Evolutionary conservation across 805 yeast genomes (phyloP).

Genomic region (Candida wancherniae): DNA sequence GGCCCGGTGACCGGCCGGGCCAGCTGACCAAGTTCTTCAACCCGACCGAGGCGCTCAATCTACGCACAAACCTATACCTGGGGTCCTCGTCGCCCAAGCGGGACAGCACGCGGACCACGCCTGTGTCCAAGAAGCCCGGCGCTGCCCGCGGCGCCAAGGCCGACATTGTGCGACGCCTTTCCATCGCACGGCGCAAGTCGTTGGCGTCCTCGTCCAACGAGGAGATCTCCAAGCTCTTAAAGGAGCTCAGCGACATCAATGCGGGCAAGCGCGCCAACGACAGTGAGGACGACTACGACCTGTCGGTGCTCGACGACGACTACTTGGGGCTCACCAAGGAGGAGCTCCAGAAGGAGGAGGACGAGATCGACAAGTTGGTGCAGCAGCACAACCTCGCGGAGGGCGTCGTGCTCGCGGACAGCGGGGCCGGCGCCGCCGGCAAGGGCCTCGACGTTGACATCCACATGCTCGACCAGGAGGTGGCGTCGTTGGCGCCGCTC

Average conservation of each 20-base stretch:
- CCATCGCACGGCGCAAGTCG: constrained; percentile 35
- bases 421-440: constrained; percentile 1
- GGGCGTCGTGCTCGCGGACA: constrained; percentile 24
- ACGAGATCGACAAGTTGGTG: constrained; percentile 33
- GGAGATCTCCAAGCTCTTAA: constrained; percentile 34
- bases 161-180: constrained; percentile 22
- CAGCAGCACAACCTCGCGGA: constrained; percentile 32
- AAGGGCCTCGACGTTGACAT: constrained; percentile 25
- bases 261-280: constrained; percentile 6
- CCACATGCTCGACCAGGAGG: constrained; percentile 35
- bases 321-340: constrained; percentile 21
- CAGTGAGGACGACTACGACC: constrained; percentile 13
- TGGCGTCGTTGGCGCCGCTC: constrained; percentile 37
- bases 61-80: constrained; percentile 47
- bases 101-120: constrained; percentile 1
- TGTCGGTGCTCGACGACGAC: constrained; percentile 7
- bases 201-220: constrained; percentile 35
- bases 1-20: constrained; percentile 21
- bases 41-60: constrained; percentile 58
- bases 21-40: constrained; percentile 39
- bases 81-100: constrained; percentile 20
- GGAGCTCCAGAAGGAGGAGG: constrained; percentile 28
- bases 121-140: constrained; percentile 1
- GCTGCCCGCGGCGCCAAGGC: constrained; percentile 12
- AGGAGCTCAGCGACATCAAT: constrained; percentile 30